Base-by-base conservation (phyloP, 352 stramenopile species). In the Plasmopara halstedii region DNA sequence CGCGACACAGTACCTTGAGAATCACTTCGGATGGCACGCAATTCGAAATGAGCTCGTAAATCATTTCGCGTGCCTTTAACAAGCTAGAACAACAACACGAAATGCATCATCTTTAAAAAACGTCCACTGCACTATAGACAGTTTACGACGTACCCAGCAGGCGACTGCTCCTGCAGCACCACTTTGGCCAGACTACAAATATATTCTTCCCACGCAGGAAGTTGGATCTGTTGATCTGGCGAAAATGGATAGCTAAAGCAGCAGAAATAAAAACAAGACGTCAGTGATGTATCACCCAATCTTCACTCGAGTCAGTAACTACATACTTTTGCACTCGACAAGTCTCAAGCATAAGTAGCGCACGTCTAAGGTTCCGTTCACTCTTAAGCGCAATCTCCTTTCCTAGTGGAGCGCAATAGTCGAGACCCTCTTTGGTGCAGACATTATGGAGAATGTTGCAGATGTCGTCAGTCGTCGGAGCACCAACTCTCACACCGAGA, bases 21-120 rank as follows among this genome's bases (percentile, higher is more conserved):
- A 99, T 99, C 11, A 99, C 77, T 50, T 97, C 88, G 9, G 95
- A 87, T 22, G 97, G 96, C 43, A 99, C 98, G 65, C 96, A 99
- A 62, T 99, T 98, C 29, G 96, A 89, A 6, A 99, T 67, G 15
- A 99, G 71, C 59, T 99, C 96, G 70, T 99, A 99, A 29, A 99
- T 71, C 71, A 98, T 99, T 56, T 98, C 93, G 19, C 97, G 76
- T 15, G 78, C 80, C 42, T 88, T 88, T 22, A 99, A 73, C 3
- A 99, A 73, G 6, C 82, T 94, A 27, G 13, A 50, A 17, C 37
- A 55, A 20, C 42, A 18, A 35, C 1, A 1, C n/a, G 31, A 35
- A 15, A 8, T 17, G 5, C 13, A 34, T 35, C 36, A 45, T n/a
- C n/a, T n/a, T n/a, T 32, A 18, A 6, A 34, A 27, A 25, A 15